Evolutionary conservation across 140 eudicot genomes (phyloP).

Genomic region (Flaveria floridana): DNA sequence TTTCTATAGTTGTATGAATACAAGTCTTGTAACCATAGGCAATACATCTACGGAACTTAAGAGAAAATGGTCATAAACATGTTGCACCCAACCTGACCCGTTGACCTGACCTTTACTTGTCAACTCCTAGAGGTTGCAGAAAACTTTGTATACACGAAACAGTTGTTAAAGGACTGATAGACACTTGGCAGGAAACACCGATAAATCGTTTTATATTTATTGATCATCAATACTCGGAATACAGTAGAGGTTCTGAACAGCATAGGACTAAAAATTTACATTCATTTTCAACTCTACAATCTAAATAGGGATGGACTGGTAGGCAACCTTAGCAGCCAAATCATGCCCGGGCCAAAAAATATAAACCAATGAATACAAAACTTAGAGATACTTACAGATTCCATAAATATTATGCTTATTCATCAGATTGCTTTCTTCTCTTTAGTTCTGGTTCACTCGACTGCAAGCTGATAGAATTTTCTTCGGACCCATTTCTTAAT

Average conservation of each 20-base stretch:
- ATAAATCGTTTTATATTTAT: slow-evolving; percentile 18
- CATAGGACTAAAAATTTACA: slow-evolving; percentile 29
- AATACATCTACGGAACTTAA: not conserved
- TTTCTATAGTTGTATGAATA: too few relatives aligned
- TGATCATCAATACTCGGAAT: slow-evolving; percentile 32
- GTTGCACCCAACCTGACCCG: not conserved
- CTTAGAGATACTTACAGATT: slow-evolving; percentile 37
- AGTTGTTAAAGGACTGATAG: not conserved
- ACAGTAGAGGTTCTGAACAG: slow-evolving; percentile 29
- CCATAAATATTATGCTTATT: slow-evolving; percentile 13
- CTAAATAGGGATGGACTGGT: slow-evolving; percentile 26
- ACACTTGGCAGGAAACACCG: not conserved
- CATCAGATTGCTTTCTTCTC: slow-evolving; percentile 61
- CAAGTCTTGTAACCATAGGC: not conserved
- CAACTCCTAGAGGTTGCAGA: not conserved
- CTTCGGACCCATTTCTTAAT: slow-evolving; percentile 44
- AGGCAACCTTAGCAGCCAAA: slow-evolving; percentile 38
- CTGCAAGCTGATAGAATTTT: slow-evolving; percentile 55
- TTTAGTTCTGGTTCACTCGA: slow-evolving; percentile 60
- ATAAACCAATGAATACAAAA: slow-evolving; percentile 39
- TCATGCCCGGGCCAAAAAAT: slow-evolving; percentile 35
- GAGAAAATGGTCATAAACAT: not conserved
- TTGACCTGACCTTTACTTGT: not conserved
- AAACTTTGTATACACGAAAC: not conserved
- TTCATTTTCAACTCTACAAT: slow-evolving; percentile 30